phyloP scores from a whole-genome alignment of 1,284 basidiomycete species.

The Cryptococcus maquisensis region DNA sequence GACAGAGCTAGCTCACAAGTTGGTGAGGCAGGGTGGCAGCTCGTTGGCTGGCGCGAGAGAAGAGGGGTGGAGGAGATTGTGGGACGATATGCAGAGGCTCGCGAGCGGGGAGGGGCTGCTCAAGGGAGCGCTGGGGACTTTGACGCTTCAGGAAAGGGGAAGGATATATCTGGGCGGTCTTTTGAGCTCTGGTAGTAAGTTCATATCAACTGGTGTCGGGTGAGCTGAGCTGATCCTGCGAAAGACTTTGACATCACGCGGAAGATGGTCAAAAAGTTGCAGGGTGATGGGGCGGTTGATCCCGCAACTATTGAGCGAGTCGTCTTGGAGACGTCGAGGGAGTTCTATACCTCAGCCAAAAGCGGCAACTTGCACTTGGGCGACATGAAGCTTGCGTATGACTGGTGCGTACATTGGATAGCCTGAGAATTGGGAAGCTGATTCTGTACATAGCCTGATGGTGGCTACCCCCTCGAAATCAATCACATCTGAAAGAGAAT shows the following conservation, averaged over 20 bases:
- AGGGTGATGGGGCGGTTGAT: slow-evolving; percentile 56
- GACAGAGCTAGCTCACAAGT: slow-evolving; percentile 75
- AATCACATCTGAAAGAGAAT: slow-evolving; percentile 70
- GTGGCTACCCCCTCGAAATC: slow-evolving; percentile 64
- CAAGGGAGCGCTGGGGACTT: slow-evolving; percentile 71
- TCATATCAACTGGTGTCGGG: neutral
- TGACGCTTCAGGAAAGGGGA: slow-evolving; percentile 66
- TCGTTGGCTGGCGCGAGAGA: slow-evolving; percentile 47
- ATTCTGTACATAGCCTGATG: slow-evolving; percentile 57
- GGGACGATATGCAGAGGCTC: slow-evolving; percentile 84
- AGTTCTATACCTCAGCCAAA: slow-evolving; percentile 88
- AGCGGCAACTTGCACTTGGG: slow-evolving; percentile 85
- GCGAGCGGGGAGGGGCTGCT: slow-evolving; percentile 59
- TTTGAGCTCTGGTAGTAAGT: slow-evolving; percentile 79
- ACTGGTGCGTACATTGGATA: slow-evolving; percentile 62
- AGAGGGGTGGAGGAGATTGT: slow-evolving; percentile 75
- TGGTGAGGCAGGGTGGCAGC: slow-evolving; percentile 61
- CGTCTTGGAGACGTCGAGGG: slow-evolving; percentile 71
- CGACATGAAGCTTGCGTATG: slow-evolving; percentile 91
- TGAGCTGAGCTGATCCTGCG: slow-evolving; percentile 3
- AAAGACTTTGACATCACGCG: slow-evolving; percentile 76
- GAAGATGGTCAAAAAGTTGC: slow-evolving; percentile 58
- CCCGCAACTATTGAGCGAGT: slow-evolving; percentile 63
- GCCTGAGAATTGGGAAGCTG: neutral
- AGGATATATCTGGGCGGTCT: slow-evolving; percentile 78